phyloP scores from a whole-genome alignment of 495 filamentous ascomycete species.

The Neurospora sp. region DNA sequence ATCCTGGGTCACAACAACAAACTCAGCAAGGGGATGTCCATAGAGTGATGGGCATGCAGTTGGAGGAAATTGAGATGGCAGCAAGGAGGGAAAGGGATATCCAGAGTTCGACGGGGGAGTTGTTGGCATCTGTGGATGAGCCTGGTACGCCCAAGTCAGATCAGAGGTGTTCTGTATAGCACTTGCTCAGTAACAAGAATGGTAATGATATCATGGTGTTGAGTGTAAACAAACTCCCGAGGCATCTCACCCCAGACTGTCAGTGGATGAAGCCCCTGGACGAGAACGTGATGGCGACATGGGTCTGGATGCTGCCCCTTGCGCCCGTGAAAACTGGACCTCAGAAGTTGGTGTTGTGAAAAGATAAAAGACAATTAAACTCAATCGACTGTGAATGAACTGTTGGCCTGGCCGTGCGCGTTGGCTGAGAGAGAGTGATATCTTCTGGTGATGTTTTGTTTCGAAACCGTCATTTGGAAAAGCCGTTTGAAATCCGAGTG shows the following conservation, averaged over 20 bases:
- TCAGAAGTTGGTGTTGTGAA: neutral
- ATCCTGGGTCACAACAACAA: neutral
- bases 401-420: neutral
- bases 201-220: neutral
- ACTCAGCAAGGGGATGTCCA: neutral
- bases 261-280: neutral
- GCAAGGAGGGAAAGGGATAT: neutral
- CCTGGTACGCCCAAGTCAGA: neutral
- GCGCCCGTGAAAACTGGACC: neutral
- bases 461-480: neutral
- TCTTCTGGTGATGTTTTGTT: neutral
- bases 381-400: neutral
- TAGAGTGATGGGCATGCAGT: constrained; percentile 7
- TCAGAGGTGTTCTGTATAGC: neutral
- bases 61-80: constrained; percentile 6
- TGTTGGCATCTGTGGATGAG: neutral
- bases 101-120: neutral
- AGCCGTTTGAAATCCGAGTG: neutral
- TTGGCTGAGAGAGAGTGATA: neutral
- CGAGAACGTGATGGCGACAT: neutral
- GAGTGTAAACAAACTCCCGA: neutral
- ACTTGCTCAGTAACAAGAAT: neutral
- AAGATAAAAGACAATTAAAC: neutral
- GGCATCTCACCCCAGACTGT: neutral
- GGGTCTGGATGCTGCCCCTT: neutral